These are phyloP conservation scores for Botryotinia narcissicola DNA, from an alignment of 2,329 filamentous ascomycete species.

Conservation along the genomic window DNA sequence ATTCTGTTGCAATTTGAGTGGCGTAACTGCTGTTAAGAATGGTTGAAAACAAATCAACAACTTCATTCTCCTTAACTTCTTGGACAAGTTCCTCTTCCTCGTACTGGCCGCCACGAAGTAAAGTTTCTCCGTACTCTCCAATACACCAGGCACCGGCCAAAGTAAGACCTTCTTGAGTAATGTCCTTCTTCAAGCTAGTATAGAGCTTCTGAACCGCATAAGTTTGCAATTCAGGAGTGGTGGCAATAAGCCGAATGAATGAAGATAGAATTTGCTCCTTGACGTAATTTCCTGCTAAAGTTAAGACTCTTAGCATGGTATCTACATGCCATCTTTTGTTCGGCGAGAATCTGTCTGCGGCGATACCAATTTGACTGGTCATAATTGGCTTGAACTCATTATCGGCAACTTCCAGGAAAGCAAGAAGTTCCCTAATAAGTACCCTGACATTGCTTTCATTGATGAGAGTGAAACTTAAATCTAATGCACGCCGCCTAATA, in stretches of 20 bases:
- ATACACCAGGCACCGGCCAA: slow-evolving; percentile 96
- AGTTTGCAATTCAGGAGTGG: slow-evolving; percentile 89
- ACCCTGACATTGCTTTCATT: slow-evolving; percentile 96
- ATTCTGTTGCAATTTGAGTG: slow-evolving; percentile 87
- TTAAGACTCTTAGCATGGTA: slow-evolving; percentile 92
- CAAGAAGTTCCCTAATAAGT: slow-evolving; percentile 85
- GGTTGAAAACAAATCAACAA: slow-evolving; percentile 87
- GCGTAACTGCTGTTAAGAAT: slow-evolving; percentile 95
- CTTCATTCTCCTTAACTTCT: slow-evolving; percentile 79
- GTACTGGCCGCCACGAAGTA: slow-evolving; percentile 86
- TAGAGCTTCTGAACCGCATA: slow-evolving; percentile 97
- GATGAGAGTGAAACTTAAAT: slow-evolving; percentile 96
- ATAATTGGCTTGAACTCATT: slow-evolving; percentile 98
- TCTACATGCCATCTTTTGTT: slow-evolving; percentile 99
- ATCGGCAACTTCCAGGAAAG: slow-evolving; percentile 94
- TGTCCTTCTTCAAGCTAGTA: slow-evolving; percentile 85
- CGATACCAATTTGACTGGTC: slow-evolving; percentile 97
- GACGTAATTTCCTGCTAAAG: slow-evolving; percentile 91
- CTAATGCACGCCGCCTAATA: slow-evolving; percentile 90
- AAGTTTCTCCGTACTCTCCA: slow-evolving; percentile 89
- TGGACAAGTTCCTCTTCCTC: slow-evolving; percentile 88
- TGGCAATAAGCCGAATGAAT: slow-evolving; percentile 92
- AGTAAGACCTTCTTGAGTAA: slow-evolving; percentile 93
- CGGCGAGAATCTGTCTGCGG: slow-evolving; percentile 90
- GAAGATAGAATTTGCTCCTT: slow-evolving; percentile 98